These are phyloP conservation scores for Monilinia vaccinii-corymbosi DNA, from an alignment of 2,329 filamentous ascomycete species.

Conservation along the genomic window DNA sequence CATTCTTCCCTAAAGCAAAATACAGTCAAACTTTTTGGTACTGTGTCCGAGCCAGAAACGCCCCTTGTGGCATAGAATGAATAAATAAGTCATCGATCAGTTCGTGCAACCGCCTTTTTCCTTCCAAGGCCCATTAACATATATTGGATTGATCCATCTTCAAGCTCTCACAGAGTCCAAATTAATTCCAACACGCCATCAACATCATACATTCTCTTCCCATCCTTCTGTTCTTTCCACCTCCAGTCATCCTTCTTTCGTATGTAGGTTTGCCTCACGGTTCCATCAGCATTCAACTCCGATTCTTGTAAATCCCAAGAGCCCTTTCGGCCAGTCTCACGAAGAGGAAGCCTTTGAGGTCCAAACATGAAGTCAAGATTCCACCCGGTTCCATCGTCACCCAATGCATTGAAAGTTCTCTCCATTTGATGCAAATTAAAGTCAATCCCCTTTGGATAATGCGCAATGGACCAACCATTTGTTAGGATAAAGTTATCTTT, in stretches of 20 bases:
- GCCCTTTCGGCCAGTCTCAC: constrained; percentile 42
- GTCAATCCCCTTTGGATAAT: constrained; percentile 26
- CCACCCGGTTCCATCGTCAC: constrained; percentile 25
- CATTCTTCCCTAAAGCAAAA: neutral
- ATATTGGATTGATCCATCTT: neutral
- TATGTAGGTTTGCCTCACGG: constrained; percentile 44
- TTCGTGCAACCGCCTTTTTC: neutral
- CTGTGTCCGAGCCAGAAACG: neutral
- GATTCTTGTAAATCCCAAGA: constrained; percentile 47
- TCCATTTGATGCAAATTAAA: constrained; percentile 28
- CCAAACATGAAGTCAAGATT: constrained; percentile 41
- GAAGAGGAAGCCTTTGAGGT: constrained; percentile 39
- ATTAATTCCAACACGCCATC: constrained; percentile 49
- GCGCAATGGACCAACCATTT: constrained; percentile 26
- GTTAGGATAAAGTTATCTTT: constrained; percentile 27
- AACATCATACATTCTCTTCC: constrained; percentile 41
- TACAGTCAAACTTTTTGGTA: too few species aligned
- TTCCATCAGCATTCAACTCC: constrained; percentile 38
- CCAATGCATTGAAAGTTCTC: constrained; percentile 22
- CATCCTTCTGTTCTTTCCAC: constrained; percentile 36
- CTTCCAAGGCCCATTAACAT: neutral
- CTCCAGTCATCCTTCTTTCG: constrained; percentile 43
- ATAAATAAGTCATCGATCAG: constrained; percentile 2
- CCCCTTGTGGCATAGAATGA: neutral
- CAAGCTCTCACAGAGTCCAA: constrained; percentile 37